These are phyloP conservation scores for Globisporangium uncinulatum DNA, from an alignment of 352 stramenopile genomes.

Conservation along the genomic window DNA sequence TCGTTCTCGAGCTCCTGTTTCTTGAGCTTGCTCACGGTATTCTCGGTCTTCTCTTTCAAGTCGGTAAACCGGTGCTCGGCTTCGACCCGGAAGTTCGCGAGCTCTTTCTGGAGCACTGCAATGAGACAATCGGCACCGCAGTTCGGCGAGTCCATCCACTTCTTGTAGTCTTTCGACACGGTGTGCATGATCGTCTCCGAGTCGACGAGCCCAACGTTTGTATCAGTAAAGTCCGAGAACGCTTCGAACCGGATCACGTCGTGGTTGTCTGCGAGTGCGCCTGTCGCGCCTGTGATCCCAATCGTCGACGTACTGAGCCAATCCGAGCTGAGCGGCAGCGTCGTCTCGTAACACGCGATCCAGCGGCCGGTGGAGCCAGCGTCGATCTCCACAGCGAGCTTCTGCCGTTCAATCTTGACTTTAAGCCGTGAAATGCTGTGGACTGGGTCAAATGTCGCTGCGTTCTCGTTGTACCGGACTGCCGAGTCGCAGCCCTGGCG, in stretches of 20 bases:
- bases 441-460: slow-evolving; percentile 68
- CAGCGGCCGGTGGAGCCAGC: slow-evolving; percentile 45
- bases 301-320: slow-evolving; percentile 60
- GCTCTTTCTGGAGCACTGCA: slow-evolving; percentile 70
- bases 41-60: slow-evolving; percentile 83
- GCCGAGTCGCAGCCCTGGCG: slow-evolving; percentile 69
- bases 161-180: slow-evolving; percentile 82
- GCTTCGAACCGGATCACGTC: slow-evolving; percentile 76
- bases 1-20: slow-evolving; percentile 76
- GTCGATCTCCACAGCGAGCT: slow-evolving; percentile 69
- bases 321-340: slow-evolving; percentile 52
- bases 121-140: slow-evolving; percentile 74
- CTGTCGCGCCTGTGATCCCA: slow-evolving; percentile 72
- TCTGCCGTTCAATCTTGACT: slow-evolving; percentile 59
- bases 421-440: slow-evolving; percentile 79
- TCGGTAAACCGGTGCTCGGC: slow-evolving; percentile 80
- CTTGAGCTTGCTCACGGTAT: slow-evolving; percentile 72
- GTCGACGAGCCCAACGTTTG: slow-evolving; percentile 35
- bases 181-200: slow-evolving; percentile 70
- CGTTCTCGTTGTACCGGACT: slow-evolving; percentile 77
- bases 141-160: slow-evolving; percentile 75
- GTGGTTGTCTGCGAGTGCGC: slow-evolving; percentile 81
- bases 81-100: slow-evolving; percentile 75
- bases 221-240: slow-evolving; percentile 55
- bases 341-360: slow-evolving; percentile 57